Evolutionary conservation across 768 basidiomycete genomes (phyloP).

Genomic region (Xanthoconium stramineum): DNA sequence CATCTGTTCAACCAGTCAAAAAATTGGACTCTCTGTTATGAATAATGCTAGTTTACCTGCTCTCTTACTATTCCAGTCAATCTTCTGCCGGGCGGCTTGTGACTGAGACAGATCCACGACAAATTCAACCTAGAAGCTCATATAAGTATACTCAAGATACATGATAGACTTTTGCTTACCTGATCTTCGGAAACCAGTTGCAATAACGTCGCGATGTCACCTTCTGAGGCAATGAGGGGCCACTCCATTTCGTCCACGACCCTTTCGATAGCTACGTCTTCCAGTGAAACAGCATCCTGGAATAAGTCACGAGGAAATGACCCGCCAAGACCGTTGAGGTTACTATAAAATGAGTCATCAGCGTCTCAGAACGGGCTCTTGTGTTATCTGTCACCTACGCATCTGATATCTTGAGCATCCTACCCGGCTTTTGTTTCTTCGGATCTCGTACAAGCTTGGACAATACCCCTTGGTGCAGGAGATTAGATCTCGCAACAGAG

Average conservation of each 20-base stretch:
- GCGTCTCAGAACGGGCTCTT: not conserved
- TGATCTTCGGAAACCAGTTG: slow-evolving; percentile 81
- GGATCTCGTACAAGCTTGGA: slow-evolving; percentile 65
- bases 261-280: slow-evolving; percentile 49
- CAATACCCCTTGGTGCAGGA: slow-evolving; percentile 63
- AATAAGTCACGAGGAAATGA: slow-evolving; percentile 60
- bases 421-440: slow-evolving; percentile 63
- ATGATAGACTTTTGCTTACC: slow-evolving; percentile 36
- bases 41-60: slow-evolving; percentile 49
- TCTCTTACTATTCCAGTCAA: slow-evolving; percentile 90
- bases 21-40: not conserved
- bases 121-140: slow-evolving; percentile 60
- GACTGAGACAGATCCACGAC: slow-evolving; percentile 63
- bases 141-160: not conserved
- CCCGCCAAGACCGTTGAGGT: slow-evolving; percentile 66
- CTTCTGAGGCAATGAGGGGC: slow-evolving; percentile 76
- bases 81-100: slow-evolving; percentile 47
- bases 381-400: slow-evolving; percentile 37
- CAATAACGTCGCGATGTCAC: slow-evolving; percentile 73
- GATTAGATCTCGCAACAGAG: slow-evolving; percentile 51
- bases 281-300: slow-evolving; percentile 65
- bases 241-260: slow-evolving; percentile 67
- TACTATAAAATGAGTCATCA: slow-evolving; percentile 38
- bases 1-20: slow-evolving; percentile 46
- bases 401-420: slow-evolving; percentile 76